These are phyloP conservation scores for Rhodocollybia butyracea DNA, from an alignment of 768 basidiomycete species.

Conservation along the genomic window DNA sequence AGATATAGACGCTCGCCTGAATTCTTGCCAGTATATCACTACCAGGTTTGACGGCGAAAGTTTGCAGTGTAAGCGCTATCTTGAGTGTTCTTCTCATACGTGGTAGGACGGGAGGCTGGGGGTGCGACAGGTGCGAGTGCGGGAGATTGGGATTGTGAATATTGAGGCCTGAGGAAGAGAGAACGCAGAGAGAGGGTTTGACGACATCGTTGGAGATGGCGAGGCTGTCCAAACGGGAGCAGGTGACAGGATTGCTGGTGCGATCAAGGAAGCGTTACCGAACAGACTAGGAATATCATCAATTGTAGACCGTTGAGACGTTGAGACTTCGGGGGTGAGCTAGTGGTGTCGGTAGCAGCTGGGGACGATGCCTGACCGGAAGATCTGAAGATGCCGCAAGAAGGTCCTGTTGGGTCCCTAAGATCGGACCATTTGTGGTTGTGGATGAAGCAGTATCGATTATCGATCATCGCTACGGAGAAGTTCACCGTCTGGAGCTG, in stretches of 20 bases:
- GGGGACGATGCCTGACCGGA: constrained; percentile 35
- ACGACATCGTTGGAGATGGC: constrained; percentile 16
- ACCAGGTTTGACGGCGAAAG: constrained; percentile 76
- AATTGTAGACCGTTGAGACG: constrained; percentile 62
- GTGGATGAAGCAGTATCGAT: constrained; percentile 36
- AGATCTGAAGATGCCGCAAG: constrained; percentile 87
- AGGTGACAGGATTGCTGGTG: constrained; percentile 23
- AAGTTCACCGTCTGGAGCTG: constrained; percentile 76
- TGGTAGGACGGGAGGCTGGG: constrained; percentile 55
- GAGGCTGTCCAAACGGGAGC: constrained; percentile 18
- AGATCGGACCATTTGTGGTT: constrained; percentile 38
- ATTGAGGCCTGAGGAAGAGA: constrained; percentile 33
- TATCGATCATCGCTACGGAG: constrained; percentile 81
- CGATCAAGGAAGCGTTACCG: constrained; percentile 42
- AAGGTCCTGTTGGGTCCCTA: constrained; percentile 75
- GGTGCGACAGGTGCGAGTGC: constrained; percentile 33
- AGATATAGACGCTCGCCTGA: constrained; percentile 64
- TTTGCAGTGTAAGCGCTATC: constrained; percentile 88
- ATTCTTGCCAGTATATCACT: constrained; percentile 91
- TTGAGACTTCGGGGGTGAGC: constrained; percentile 45
- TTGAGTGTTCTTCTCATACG: constrained; percentile 93
- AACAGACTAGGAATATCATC: constrained; percentile 94
- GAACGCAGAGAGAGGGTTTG: constrained; percentile 28
- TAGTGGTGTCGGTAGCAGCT: constrained; percentile 29
- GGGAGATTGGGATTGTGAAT: constrained; percentile 35